Evolutionary conservation across 176 grass and related monocot genomes (phyloP), one percentile per base, ranked within the genome.

Genomic region (Echinochloa phyllopogon): DNA sequence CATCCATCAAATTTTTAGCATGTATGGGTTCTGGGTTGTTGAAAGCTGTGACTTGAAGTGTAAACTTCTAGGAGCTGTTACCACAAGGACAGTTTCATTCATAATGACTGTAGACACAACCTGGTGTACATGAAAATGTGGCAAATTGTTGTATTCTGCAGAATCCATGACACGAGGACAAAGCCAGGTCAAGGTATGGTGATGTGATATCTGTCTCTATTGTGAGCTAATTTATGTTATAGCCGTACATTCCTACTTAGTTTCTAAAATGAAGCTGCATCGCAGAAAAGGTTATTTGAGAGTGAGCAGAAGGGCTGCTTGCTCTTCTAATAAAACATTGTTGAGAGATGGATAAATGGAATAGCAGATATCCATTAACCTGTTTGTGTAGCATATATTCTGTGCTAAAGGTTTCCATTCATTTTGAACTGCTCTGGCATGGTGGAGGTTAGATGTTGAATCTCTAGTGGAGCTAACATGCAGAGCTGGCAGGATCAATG

Each of bases 31-130:
- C 20, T 41, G 41, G 58, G 40, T 49, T 50, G 4, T 10, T 7
- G 13, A 56, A 76, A 12, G 6, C 6, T 78, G 15, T 47, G 61
- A 8, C 12, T 66, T 79, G 7, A 63, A 45, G 24, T 50, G 61
- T 39, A n/a, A 76, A 23, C 38, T 21, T 52, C 0, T 6, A 5
- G 72, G 72, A 55, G 59, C 36, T 43, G 72, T n/a, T 84, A 9
- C 24, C 44, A 25, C 52, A 78, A 70, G 41, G 45, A 51, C 72
- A 21, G 3, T 43, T 84, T 76, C 21, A 59, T 58, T 76, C 82
- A 58, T 39, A 77, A 45, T 40, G 24, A 55, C 20, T 33, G 50
- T 13, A 85, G 0, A 53, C 36, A 83, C 43, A 83, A 2, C 12
- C 55, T 29, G 23, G 11, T n/a, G 44, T 49, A 39, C 10, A 1